Conservation (phyloP, 148 eudicot species). For the Camellia granthamiana region DNA sequence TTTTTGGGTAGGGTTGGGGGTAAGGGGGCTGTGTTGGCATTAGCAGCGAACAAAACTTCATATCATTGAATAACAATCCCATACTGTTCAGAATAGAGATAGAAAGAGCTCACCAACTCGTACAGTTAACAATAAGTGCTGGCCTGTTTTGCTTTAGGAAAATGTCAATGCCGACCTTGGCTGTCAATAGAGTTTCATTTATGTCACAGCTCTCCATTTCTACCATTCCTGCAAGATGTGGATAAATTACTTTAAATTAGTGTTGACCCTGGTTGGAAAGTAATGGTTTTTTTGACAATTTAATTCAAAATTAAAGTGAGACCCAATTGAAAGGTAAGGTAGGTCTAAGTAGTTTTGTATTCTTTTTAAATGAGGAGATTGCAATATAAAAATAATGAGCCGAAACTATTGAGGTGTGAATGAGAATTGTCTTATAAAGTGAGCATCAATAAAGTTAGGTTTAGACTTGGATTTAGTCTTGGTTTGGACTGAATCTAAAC, state of each 20-base stretch:
- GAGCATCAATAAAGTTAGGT: too few species aligned
- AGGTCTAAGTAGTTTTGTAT: too few species aligned
- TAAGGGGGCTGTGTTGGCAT: background rate
- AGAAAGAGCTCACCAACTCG: conserved; percentile 75
- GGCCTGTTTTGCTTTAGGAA: conserved; percentile 69
- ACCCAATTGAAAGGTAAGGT: too few species aligned
- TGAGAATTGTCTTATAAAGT: too few species aligned
- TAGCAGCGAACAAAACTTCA: background rate
- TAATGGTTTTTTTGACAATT: too few species aligned
- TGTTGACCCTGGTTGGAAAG: background rate
- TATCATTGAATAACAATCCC: background rate
- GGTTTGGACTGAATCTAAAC: too few species aligned
- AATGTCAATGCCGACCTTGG: conserved; percentile 34
- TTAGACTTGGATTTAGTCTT: too few species aligned
- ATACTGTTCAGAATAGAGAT: background rate
- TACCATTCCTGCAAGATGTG: conserved; percentile 32
- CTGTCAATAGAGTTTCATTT: conserved; percentile 57
- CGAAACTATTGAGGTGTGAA: too few species aligned
- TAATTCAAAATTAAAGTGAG: too few species aligned
- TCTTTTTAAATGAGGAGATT: too few species aligned
- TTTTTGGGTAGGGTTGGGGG: background rate
- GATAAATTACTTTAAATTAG: background rate
- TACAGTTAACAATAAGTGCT: conserved; percentile 89
- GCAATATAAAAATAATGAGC: too few species aligned
- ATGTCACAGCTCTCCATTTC: conserved; percentile 26